A percentile compares a stretch with the other conserved stretches of the same genome.
These are phyloP conservation scores for Trichoderma sp. DNA, from an alignment of 2,329 filamentous ascomycete genomes.

Conservation along the genomic window DNA sequence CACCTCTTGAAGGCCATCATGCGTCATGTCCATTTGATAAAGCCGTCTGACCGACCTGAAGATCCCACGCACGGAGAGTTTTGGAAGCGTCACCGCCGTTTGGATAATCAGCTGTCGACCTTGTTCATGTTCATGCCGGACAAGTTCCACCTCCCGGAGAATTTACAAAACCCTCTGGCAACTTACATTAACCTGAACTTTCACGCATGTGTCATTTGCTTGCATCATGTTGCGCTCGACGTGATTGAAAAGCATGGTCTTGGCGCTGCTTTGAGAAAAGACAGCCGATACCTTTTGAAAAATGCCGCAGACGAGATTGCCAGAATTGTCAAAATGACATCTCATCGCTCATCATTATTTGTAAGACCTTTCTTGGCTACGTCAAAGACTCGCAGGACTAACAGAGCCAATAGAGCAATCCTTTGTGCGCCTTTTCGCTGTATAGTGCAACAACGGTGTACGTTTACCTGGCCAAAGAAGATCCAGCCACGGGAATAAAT, in stretches of 20 bases:
- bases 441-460: slow-evolving; percentile 87
- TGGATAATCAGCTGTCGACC: slow-evolving; percentile 80
- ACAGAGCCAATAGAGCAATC: slow-evolving; percentile 38
- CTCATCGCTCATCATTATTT: slow-evolving; percentile 67
- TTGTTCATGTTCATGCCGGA: slow-evolving; percentile 79
- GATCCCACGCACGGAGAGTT: slow-evolving; percentile 78
- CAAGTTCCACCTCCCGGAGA: slow-evolving; percentile 70
- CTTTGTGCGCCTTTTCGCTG: slow-evolving; percentile 68
- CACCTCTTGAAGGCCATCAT: slow-evolving; percentile 81
- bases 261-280: slow-evolving; percentile 64
- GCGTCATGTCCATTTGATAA: slow-evolving; percentile 76
- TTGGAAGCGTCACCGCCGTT: slow-evolving; percentile 81
- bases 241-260: slow-evolving; percentile 75
- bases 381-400: background rate
- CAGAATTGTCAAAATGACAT: slow-evolving; percentile 78
- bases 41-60: slow-evolving; percentile 70
- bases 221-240: slow-evolving; percentile 87
- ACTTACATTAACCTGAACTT: slow-evolving; percentile 87
- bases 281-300: slow-evolving; percentile 73
- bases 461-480: slow-evolving; percentile 73
- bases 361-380: slow-evolving; percentile 53
- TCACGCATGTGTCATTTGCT: slow-evolving; percentile 83
- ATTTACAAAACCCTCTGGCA: slow-evolving; percentile 70
- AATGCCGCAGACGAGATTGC: slow-evolving; percentile 84
- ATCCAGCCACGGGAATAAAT: slow-evolving; percentile 62